Evolutionary conservation across 1,284 basidiomycete genomes (phyloP).

Genomic region (Naganishia liquefaciens): DNA sequence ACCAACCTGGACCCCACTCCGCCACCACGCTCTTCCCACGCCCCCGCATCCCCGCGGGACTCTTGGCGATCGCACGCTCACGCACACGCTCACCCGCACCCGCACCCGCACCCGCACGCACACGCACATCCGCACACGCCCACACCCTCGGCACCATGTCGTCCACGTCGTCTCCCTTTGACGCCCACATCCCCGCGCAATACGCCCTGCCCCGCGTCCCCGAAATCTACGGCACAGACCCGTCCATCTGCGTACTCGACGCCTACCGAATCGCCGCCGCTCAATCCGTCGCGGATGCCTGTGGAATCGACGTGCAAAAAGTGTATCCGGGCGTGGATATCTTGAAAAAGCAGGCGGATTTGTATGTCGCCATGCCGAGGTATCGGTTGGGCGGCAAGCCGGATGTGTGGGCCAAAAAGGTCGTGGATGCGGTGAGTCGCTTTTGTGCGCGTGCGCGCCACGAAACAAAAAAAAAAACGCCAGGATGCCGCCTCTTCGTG

Average conservation of each 20-base stretch:
- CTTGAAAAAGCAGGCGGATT: constrained; percentile 86
- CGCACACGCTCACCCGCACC: neutral
- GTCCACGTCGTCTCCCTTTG: neutral
- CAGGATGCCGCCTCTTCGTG: no score
- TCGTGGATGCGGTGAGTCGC: constrained; percentile 68
- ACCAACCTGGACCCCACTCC: no score
- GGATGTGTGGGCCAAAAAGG: constrained; percentile 72
- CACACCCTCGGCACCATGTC: neutral
- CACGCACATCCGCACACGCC: neutral
- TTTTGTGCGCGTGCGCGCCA: no score
- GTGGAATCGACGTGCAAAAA: constrained; percentile 69
- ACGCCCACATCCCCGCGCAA: constrained; percentile 1
- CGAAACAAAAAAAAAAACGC: no score
- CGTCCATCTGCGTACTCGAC: constrained; percentile 72
- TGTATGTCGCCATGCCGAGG: constrained; percentile 85
- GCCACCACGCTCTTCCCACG: constrained; percentile 1
- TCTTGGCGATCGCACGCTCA: neutral
- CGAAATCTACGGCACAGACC: constrained; percentile 66
- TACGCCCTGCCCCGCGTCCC: constrained; percentile 56
- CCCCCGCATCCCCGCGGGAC: neutral
- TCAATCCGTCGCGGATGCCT: constrained; percentile 67
- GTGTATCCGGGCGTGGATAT: constrained; percentile 83
- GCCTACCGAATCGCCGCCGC: constrained; percentile 83
- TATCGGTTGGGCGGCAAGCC: constrained; percentile 84
- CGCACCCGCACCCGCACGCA: neutral